Percentiles rank a stretch among this genome's conserved stretches.
phyloP scores from a whole-genome alignment of 129 eudicot species.

The Helianthus annuus region HanXRQr2.0-SUNRISE NC_035437.2:120720362-120720861 shows the following conservation, averaged over 20 bases:
- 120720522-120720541: conserved; percentile 71
- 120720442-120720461: conserved; percentile 93
- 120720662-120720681: not conserved
- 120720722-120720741: conserved; percentile 18
- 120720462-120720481: conserved; percentile 73
- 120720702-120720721: conserved; percentile 15
- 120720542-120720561: conserved; percentile 90
- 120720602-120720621: conserved; percentile 35
- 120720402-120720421: conserved; percentile 82
- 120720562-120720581: no score
- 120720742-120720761: conserved; percentile 15
- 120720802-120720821: no score
- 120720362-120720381: not conserved
- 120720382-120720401: conserved; percentile 65
- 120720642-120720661: not conserved
- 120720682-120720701: conserved; percentile 20
- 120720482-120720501: conserved; percentile 51
- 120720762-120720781: not conserved
- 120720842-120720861: no score
- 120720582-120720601: conserved; percentile 30
- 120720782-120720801: no score
- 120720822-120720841: no score
- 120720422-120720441: conserved; percentile 92
- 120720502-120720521: conserved; percentile 89
- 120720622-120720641: conserved; percentile 9